Percentiles rank a stretch among this genome's conserved stretches.
Conservation (phyloP, 768 basidiomycete genomes). For the Candolleomyces efflorescens region DNA sequence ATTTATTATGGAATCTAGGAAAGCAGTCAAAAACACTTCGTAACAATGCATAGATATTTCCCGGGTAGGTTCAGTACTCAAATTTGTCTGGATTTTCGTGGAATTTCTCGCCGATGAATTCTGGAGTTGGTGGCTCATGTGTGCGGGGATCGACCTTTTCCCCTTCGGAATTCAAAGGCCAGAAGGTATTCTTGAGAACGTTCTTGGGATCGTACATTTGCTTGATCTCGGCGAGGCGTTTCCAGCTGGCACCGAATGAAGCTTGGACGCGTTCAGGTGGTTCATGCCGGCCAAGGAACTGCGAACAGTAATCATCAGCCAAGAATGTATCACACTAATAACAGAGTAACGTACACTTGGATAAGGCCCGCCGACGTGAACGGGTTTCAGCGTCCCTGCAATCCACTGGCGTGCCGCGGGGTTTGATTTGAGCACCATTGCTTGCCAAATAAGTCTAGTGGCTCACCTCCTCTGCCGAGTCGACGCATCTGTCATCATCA, state of each 20-base stretch:
- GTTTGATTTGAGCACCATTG: slow-evolving; percentile 7
- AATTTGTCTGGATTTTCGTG: background rate
- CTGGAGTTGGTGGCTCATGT: slow-evolving; percentile 60
- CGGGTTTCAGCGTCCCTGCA: slow-evolving; percentile 60
- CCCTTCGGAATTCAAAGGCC: slow-evolving; percentile 66
- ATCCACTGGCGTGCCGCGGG: slow-evolving; percentile 59
- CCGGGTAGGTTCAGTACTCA: no score
- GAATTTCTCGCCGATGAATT: slow-evolving; percentile 13
- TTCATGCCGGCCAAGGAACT: slow-evolving; percentile 79
- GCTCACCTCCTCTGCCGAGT: slow-evolving; percentile 75
- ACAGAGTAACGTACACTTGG: slow-evolving; percentile 63
- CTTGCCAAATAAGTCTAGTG: background rate
- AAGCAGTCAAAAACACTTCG: no score
- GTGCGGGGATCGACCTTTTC: slow-evolving; percentile 48
- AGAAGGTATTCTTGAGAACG: slow-evolving; percentile 74
- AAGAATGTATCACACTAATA: slow-evolving; percentile 5
- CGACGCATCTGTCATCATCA: slow-evolving; percentile 76
- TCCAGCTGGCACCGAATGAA: slow-evolving; percentile 75
- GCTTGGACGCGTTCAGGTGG: slow-evolving; percentile 54
- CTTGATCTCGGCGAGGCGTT: slow-evolving; percentile 67
- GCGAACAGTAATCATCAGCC: background rate
- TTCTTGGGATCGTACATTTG: slow-evolving; percentile 70
- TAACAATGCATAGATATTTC: no score
- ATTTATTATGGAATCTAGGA: no score
- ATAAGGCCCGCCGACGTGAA: slow-evolving; percentile 74